Evolutionary conservation across 768 basidiomycete species (phyloP).

Genomic region (Tulasnella sp.): DNA sequence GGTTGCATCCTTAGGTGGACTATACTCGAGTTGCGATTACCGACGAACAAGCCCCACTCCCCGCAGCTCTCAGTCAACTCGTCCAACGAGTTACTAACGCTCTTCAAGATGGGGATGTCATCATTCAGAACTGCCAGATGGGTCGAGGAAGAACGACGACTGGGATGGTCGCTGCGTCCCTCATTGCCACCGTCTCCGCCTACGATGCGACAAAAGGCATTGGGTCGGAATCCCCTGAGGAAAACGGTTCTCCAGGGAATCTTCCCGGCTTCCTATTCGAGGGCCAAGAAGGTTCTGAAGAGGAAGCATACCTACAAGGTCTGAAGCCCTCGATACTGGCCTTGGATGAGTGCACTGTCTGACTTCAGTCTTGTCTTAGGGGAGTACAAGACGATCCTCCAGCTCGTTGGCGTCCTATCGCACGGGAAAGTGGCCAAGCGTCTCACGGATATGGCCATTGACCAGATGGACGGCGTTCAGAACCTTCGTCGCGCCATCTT

Average conservation of each 20-base stretch:
- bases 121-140: constrained; percentile 98
- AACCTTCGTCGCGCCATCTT: constrained; percentile 94
- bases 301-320: constrained; percentile 87
- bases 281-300: constrained; percentile 77
- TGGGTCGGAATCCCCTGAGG: constrained; percentile 26
- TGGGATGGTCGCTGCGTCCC: constrained; percentile 86
- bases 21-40: constrained; percentile 91
- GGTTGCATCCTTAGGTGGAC: constrained; percentile 56
- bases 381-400: constrained; percentile 95
- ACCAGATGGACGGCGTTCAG: constrained; percentile 89
- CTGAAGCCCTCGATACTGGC: constrained; percentile 28
- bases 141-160: constrained; percentile 75
- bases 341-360: neutral
- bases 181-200: constrained; percentile 69
- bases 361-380: constrained; percentile 47
- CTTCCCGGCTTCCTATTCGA: constrained; percentile 43
- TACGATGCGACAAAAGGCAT: constrained; percentile 28
- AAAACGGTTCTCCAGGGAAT: constrained; percentile 9
- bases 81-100: constrained; percentile 60
- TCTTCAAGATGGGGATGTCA: constrained; percentile 59
- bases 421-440: constrained; percentile 91
- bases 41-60: constrained; percentile 94
- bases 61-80: constrained; percentile 75
- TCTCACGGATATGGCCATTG: constrained; percentile 81
- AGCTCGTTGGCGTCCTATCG: constrained; percentile 86